Percentiles rank a stretch among this genome's conserved stretches.
Conservation (phyloP, 352 stramenopile species). For the Thraustochytrium sp. region DNA sequence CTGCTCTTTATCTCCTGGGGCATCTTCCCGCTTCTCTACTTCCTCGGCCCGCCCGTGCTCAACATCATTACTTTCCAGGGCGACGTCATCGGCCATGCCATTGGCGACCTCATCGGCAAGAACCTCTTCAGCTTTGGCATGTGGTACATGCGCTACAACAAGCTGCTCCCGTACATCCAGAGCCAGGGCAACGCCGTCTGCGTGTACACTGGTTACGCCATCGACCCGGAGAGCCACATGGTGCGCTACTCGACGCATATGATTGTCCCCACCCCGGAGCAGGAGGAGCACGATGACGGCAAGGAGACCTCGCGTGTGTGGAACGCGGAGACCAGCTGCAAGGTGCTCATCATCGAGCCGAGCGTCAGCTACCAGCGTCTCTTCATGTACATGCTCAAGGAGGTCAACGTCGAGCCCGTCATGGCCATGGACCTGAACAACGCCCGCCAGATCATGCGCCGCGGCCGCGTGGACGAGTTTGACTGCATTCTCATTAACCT, state of each 20-base stretch:
- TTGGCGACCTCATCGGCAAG: constrained; percentile 35
- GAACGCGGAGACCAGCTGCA: background rate
- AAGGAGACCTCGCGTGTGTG: background rate
- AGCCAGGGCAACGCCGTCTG: background rate
- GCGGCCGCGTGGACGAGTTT: constrained; percentile 13
- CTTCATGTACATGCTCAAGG: constrained; percentile 29
- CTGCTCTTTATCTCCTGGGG: constrained; percentile 42
- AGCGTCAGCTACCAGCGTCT: constrained; percentile 8
- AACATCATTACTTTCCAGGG: constrained; percentile 15
- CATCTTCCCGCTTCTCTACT: constrained; percentile 40
- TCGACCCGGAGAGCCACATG: constrained; percentile 6
- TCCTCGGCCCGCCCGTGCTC: constrained; percentile 27
- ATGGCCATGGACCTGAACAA: constrained; percentile 11
- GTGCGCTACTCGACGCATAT: constrained; percentile 17
- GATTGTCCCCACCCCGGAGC: background rate
- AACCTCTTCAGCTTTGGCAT: constrained; percentile 39
- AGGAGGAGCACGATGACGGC: background rate
- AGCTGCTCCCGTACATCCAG: constrained; percentile 17
- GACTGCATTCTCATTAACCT: constrained; percentile 19
- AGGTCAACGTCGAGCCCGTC: background rate
- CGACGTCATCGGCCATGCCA: constrained; percentile 27
- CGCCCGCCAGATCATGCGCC: background rate
- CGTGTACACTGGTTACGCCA: constrained; percentile 21
- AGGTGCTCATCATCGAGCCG: constrained; percentile 12
- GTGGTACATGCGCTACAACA: constrained; percentile 44